phyloP scores from a whole-genome alignment of 75 land plant genomes.

The Gnetum montanum region DNA sequence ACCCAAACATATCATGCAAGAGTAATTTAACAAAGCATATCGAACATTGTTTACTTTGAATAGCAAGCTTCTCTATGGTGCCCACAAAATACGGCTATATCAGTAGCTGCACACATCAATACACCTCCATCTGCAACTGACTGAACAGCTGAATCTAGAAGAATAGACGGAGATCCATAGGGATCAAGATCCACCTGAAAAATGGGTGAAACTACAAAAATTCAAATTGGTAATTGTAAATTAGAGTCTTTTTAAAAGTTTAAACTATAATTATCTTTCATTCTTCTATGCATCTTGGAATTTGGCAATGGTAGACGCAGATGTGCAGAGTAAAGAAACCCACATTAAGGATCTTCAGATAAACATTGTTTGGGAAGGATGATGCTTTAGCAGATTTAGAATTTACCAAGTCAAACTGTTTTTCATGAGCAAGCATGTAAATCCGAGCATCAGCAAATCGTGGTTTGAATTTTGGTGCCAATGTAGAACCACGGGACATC shows the following conservation, averaged over 20 bases:
- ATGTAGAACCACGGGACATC: constrained; percentile 85
- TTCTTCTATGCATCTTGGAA: not conserved
- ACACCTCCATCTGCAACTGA: constrained; percentile 91
- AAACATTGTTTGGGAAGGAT: constrained; percentile 1
- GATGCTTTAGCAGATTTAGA: not conserved
- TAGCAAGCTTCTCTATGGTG: constrained; percentile 98
- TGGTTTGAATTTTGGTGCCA: constrained; percentile 75
- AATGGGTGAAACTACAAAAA: not conserved
- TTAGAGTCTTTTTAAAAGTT: not conserved
- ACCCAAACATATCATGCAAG: not conserved
- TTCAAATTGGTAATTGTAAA: not conserved
- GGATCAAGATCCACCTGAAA: constrained; percentile 97
- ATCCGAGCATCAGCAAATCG: constrained; percentile 85
- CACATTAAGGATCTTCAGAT: not conserved
- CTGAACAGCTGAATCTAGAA: constrained; percentile 97
- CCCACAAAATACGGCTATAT: constrained; percentile 98
- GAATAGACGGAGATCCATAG: constrained; percentile 92
- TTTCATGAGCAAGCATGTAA: constrained; percentile 90
- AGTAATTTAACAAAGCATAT: not conserved
- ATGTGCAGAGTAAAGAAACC: not conserved
- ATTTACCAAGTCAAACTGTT: constrained; percentile 92
- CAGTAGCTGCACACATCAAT: constrained; percentile 96
- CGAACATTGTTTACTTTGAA: constrained; percentile 60
- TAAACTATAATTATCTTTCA: not conserved
- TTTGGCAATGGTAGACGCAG: not conserved